Conservation (phyloP, 805 yeast genomes). For the Yamadazyma olivae region DNA sequence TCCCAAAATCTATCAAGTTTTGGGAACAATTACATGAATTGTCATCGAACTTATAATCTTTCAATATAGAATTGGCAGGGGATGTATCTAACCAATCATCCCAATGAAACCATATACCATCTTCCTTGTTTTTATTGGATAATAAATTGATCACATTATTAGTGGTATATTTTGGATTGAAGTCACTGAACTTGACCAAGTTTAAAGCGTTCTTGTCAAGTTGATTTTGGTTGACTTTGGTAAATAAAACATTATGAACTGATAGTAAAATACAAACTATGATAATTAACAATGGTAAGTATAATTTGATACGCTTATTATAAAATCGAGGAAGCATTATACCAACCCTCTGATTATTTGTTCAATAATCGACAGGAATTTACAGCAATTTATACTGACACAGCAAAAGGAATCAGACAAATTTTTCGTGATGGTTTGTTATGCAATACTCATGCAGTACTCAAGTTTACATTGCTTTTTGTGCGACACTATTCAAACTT, state of each 20-base stretch:
- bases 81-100: constrained; percentile 36
- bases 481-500: no score
- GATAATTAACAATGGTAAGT: constrained; percentile 11
- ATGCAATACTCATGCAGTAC: no score
- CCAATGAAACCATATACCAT: constrained; percentile 37
- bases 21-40: constrained; percentile 23
- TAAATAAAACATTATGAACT: constrained; percentile 11
- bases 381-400: no score
- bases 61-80: constrained; percentile 20
- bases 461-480: no score
- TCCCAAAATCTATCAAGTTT: constrained; percentile 18
- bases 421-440: no score
- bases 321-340: constrained; percentile 15
- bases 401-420: no score
- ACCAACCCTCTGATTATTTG: no score
- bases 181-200: constrained; percentile 19
- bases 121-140: constrained; percentile 1
- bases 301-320: constrained; percentile 17
- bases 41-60: constrained; percentile 11
- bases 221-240: constrained; percentile 18
- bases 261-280: constrained; percentile 8
- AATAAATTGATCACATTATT: constrained; percentile 11
- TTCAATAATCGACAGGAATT: no score
- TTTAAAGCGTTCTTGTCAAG: constrained; percentile 21
- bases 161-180: constrained; percentile 23